Evolutionary conservation across 345 rosid species (phyloP).

Genomic region (Iberis pinnata): DNA sequence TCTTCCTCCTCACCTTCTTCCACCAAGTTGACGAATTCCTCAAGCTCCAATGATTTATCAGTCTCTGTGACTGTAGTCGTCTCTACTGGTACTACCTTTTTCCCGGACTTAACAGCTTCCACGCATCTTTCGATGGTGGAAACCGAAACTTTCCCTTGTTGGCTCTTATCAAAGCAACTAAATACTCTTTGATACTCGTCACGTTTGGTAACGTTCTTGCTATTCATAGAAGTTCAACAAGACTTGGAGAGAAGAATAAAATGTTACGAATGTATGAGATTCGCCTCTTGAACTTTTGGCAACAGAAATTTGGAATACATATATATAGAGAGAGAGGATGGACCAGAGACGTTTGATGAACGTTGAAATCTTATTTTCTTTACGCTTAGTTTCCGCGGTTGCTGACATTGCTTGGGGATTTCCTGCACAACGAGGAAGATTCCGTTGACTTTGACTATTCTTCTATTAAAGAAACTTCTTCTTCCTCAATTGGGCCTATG

Average conservation of each 20-base stretch:
- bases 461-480: too few relatives aligned
- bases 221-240: constrained; percentile 16
- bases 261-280: background rate
- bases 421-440: too few relatives aligned
- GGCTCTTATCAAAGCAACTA: constrained; percentile 37
- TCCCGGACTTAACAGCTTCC: constrained; percentile 31
- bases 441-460: constrained; percentile 27
- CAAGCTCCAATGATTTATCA: constrained; percentile 43
- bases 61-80: constrained; percentile 24
- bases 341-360: too few relatives aligned
- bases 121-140: constrained; percentile 40
- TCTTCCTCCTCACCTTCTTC: constrained; percentile 44
- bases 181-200: constrained; percentile 39
- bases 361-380: too few relatives aligned
- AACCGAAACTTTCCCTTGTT: constrained; percentile 45
- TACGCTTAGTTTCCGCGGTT: constrained; percentile 21
- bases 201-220: constrained; percentile 15
- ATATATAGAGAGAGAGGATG: constrained; percentile 3
- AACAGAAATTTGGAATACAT: constrained; percentile 1
- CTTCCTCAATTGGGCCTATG: too few relatives aligned
- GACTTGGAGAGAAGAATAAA: constrained; percentile 2
- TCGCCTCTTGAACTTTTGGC: too few relatives aligned
- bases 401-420: too few relatives aligned
- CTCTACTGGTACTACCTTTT: constrained; percentile 26
- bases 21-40: too few relatives aligned